These are phyloP conservation scores for Zymoseptoria pseudotritici DNA, from an alignment of 2,329 filamentous ascomycete genomes.

Conservation along the genomic window DNA sequence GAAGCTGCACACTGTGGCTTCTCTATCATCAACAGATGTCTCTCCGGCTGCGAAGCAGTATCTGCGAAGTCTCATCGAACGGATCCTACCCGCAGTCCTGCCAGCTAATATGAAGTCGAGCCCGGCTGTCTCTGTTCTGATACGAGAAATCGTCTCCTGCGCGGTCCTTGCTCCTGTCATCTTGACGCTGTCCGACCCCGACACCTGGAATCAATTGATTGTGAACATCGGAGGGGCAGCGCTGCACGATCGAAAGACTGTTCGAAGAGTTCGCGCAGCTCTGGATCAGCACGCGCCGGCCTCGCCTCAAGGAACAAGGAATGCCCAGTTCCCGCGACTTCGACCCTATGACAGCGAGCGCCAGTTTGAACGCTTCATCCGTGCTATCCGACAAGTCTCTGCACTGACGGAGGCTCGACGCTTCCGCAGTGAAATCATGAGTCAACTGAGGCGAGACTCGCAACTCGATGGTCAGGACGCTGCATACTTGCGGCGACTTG, in stretches of 20 bases:
- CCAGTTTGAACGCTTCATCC: slow-evolving; percentile 89
- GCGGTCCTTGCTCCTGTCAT: slow-evolving; percentile 80
- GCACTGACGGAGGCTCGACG: slow-evolving; percentile 88
- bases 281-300: slow-evolving; percentile 89
- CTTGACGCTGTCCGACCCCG: slow-evolving; percentile 75
- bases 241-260: slow-evolving; percentile 90
- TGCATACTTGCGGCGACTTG: slow-evolving; percentile 78
- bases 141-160: slow-evolving; percentile 87
- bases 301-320: slow-evolving; percentile 36
- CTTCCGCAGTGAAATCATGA: slow-evolving; percentile 85
- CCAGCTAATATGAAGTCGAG: slow-evolving; percentile 69
- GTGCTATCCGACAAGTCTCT: slow-evolving; percentile 77
- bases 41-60: slow-evolving; percentile 84
- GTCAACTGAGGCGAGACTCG: slow-evolving; percentile 80
- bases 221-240: slow-evolving; percentile 68
- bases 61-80: slow-evolving; percentile 64
- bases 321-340: slow-evolving; percentile 69
- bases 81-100: slow-evolving; percentile 66
- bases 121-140: slow-evolving; percentile 68
- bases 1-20: slow-evolving; percentile 78
- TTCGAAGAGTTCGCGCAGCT: slow-evolving; percentile 82
- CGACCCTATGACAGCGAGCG: slow-evolving; percentile 76
- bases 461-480: slow-evolving; percentile 72
- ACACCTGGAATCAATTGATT: slow-evolving; percentile 96
- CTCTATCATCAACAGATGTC: slow-evolving; percentile 73